phyloP scores from a whole-genome alignment of 345 rosid genomes.

The Trapa incisa region DNA sequence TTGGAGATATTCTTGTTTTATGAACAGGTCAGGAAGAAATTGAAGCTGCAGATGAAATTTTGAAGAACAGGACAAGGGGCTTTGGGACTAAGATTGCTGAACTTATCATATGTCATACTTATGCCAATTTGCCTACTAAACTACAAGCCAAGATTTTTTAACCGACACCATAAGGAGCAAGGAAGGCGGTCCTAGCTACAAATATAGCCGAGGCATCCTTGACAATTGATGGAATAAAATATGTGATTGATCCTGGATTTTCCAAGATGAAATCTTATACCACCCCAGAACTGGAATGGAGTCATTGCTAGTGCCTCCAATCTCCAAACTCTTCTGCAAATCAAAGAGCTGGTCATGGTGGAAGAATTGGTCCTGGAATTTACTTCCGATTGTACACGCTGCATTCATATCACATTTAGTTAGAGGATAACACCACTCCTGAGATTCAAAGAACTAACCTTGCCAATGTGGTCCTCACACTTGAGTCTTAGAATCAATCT shows the following conservation, averaged over 20 bases:
- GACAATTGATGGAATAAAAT: slow-evolving; percentile 86
- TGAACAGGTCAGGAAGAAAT: slow-evolving; percentile 96
- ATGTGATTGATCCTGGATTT: slow-evolving; percentile 93
- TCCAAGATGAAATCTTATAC: slow-evolving; percentile 88
- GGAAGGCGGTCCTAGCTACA: slow-evolving; percentile 90
- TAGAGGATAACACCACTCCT: slow-evolving; percentile 86
- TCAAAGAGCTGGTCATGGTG: slow-evolving; percentile 94
- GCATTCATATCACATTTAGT: slow-evolving; percentile 63
- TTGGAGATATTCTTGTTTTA: slow-evolving; percentile 88
- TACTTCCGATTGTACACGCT: slow-evolving; percentile 83
- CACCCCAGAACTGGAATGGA: slow-evolving; percentile 98
- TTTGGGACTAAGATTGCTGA: slow-evolving; percentile 91
- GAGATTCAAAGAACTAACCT: slow-evolving; percentile 94
- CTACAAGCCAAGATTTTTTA: slow-evolving; percentile 95
- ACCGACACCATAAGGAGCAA: slow-evolving; percentile 93
- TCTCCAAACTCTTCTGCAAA: slow-evolving; percentile 89
- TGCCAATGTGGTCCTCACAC: slow-evolving; percentile 80
- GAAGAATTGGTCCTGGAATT: slow-evolving; percentile 92
- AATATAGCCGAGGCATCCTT: slow-evolving; percentile 96
- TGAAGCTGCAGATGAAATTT: slow-evolving; percentile 83
- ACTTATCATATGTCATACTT: slow-evolving; percentile 87
- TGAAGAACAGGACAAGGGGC: slow-evolving; percentile 82
- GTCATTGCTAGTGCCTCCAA: slow-evolving; percentile 74
- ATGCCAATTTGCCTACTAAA: slow-evolving; percentile 92
- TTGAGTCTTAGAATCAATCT: slow-evolving; percentile 81